A percentile compares a stretch with the other conserved stretches of the same genome.
These are phyloP conservation scores for Candida suzukii DNA, from an alignment of 805 yeast genomes.

Conservation along the genomic window DNA sequence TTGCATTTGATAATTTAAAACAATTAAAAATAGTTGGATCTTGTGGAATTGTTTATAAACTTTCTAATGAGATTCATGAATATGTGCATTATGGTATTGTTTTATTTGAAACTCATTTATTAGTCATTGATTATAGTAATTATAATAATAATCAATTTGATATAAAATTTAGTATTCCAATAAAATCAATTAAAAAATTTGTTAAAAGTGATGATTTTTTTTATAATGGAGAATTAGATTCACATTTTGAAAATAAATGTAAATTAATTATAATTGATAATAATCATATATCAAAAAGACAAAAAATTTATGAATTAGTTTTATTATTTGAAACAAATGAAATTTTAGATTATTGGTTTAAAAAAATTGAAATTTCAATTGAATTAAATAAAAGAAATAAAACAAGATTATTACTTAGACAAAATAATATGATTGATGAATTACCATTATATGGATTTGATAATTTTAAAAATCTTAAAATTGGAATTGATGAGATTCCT, in stretches of 20 bases:
- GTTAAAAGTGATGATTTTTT: slow-evolving; percentile 11
- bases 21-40: slow-evolving; percentile 37
- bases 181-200: slow-evolving; percentile 23
- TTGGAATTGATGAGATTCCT: too few species aligned
- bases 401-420: too few species aligned
- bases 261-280: slow-evolving; percentile 42
- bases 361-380: slow-evolving; percentile 10
- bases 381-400: neutral
- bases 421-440: neutral
- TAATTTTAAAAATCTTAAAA: neutral
- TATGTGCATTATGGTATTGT: slow-evolving; percentile 27
- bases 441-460: neutral
- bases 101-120: slow-evolving; percentile 44
- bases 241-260: slow-evolving; percentile 26
- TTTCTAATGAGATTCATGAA: slow-evolving; percentile 8
- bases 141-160: slow-evolving; percentile 15
- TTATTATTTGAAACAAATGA: slow-evolving; percentile 22
- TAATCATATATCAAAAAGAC: slow-evolving; percentile 22
- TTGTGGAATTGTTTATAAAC: slow-evolving; percentile 32
- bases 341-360: slow-evolving; percentile 38
- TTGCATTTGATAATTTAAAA: slow-evolving; percentile 31
- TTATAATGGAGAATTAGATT: slow-evolving; percentile 18
- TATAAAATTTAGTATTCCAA: slow-evolving; percentile 42
- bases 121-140: slow-evolving; percentile 27
- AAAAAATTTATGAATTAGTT: slow-evolving; percentile 30